These are phyloP conservation scores for Mortierella polycephala DNA, from an alignment of 371 early-diverging fungal species.

Conservation along the genomic window DNA sequence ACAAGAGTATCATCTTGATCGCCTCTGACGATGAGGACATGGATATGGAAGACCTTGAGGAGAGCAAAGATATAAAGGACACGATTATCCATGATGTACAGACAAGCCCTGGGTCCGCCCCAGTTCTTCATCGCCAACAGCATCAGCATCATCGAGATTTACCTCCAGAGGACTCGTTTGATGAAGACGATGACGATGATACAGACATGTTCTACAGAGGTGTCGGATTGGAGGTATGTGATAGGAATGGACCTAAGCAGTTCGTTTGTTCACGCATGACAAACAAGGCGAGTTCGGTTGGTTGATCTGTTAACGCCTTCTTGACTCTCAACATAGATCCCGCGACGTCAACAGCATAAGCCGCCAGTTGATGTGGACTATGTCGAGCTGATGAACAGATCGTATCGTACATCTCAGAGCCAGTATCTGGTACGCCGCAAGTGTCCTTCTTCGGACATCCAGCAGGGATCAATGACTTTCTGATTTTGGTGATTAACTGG, in stretches of 20 bases:
- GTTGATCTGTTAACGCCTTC: too few species aligned
- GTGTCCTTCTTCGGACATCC: not conserved
- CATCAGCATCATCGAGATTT: not conserved
- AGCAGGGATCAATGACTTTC: not conserved
- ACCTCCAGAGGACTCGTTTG: constrained; percentile 2
- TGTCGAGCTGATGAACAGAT: constrained; percentile 24
- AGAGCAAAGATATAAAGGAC: too few species aligned
- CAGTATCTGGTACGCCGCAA: constrained; percentile 10
- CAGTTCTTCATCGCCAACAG: too few species aligned
- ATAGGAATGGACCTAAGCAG: too few species aligned
- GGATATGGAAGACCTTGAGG: too few species aligned
- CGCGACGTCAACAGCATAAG: not conserved
- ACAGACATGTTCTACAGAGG: constrained; percentile 22
- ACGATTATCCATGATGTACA: too few species aligned
- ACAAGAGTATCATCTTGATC: too few species aligned
- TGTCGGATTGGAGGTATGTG: constrained; percentile 27
- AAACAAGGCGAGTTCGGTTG: too few species aligned
- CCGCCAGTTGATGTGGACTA: constrained; percentile 15
- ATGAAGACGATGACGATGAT: constrained; percentile 33
- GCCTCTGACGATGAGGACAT: too few species aligned
- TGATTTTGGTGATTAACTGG: not conserved
- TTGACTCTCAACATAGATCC: not conserved
- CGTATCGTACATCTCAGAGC: constrained; percentile 14
- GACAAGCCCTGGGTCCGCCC: too few species aligned
- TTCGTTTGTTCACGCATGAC: too few species aligned